Conservation (phyloP, 352 stramenopile species). For the Phytophthora sojae region DNA sequence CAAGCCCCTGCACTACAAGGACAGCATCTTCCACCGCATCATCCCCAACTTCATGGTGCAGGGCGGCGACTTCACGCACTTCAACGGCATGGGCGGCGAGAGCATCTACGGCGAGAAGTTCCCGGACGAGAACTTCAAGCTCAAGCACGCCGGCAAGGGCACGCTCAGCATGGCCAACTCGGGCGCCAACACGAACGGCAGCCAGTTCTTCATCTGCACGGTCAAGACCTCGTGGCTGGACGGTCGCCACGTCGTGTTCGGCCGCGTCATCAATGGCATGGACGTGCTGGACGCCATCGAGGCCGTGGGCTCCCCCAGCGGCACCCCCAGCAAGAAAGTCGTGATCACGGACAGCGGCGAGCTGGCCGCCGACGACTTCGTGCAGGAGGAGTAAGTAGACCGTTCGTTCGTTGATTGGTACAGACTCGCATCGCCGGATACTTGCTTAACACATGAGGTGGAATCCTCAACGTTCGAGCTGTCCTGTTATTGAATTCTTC, state of each 20-base stretch:
- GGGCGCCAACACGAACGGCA: conserved; percentile 93
- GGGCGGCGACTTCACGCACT: conserved; percentile 84
- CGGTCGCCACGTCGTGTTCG: conserved; percentile 91
- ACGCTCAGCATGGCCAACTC: conserved; percentile 89
- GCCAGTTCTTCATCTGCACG: conserved; percentile 98
- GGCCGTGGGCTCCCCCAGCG: conserved; percentile 91
- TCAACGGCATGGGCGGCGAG: conserved; percentile 94
- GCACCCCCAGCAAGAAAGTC: conserved; percentile 88
- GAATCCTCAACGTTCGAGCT: background rate
- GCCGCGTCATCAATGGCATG: conserved; percentile 95
- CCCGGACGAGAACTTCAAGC: conserved; percentile 98
- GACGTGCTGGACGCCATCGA: conserved; percentile 98
- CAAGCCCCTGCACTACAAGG: conserved; percentile 98
- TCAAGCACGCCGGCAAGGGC: conserved; percentile 85
- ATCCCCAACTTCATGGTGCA: conserved; percentile 96
- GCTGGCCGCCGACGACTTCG: conserved; percentile 67
- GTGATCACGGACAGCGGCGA: conserved; percentile 96
- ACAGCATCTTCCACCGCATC: conserved; percentile 96
- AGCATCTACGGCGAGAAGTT: conserved; percentile 95
- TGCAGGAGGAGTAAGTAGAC: conserved; percentile 49
- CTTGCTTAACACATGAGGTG: background rate
- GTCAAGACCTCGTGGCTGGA: conserved; percentile 93
- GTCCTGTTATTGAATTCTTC: too few relatives aligned
- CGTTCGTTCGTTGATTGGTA: background rate
- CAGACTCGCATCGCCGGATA: background rate